Base-by-base conservation (phyloP, 208 protist genomes). In the Leishmania gerbilli region DNA sequence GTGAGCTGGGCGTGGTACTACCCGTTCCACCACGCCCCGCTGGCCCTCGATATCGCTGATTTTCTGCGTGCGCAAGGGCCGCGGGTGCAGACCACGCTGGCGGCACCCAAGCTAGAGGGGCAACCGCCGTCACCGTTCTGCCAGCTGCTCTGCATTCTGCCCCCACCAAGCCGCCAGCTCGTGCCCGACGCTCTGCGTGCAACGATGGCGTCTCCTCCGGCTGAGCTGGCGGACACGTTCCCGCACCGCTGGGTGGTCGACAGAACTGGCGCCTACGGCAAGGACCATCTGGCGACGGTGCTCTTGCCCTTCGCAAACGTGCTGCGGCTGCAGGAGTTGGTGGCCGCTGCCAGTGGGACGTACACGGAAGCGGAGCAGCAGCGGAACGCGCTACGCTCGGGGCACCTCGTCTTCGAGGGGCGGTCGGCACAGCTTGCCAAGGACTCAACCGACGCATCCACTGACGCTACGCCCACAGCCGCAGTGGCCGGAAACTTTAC, bases 1-100 rank as follows among this genome's bases (percentile, higher is more conserved):
- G 90, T 92, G 71, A 92, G 82, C 81, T 97, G 92, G 94, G 88
- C 87, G 3, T 97, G 94, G 92, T 91, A 91, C 80, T 97, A 96
- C 83, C 87, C 88, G 27, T 94, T 92, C 80, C 84, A 95, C 65
- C 89, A 97, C 85, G 90, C 76, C 45, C 94, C 94, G 2, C 83
- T 96, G 42, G 88, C 91, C 13, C 51, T 87, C n/a, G 92, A 97
- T 77, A 42, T 97, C 45, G 87, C 85, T n/a, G 60, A 82, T 34
- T 96, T 91, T 56, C 74, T 97, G 6, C 64, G 68, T 40, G 40
- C 75, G 42, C 84, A 89, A 76, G 83, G 81, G 34, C 76, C 79
- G 53, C n/a, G 82, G 40, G 82, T 91, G 69, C 86, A 90, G 79
- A 53, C n/a, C 34, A 74, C 31, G 7, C 71, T 95, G 37, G 72